Conservation (phyloP, 2,329 filamentous ascomycete genomes). For the Colletotrichum sp. region DNA sequence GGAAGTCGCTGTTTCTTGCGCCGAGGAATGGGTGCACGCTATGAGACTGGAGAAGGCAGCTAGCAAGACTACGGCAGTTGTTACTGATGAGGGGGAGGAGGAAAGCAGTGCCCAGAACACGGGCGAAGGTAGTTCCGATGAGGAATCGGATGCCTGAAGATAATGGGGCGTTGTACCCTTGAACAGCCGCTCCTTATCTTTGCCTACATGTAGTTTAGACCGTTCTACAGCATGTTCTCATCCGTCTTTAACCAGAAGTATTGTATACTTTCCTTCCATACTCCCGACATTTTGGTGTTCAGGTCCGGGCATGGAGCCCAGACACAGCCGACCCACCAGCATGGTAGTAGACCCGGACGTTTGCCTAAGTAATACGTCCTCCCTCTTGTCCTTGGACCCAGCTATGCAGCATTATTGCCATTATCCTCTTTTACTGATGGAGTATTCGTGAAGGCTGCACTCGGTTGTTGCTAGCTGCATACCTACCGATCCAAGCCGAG, state of each 20-base stretch:
- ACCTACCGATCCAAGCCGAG: no score
- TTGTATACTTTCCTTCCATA: accelerated
- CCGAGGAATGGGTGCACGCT: not conserved
- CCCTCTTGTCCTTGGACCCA: no score
- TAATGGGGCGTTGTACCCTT: not conserved
- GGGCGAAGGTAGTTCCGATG: not conserved
- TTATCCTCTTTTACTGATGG: accelerated
- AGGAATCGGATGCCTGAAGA: not conserved
- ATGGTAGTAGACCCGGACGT: no score
- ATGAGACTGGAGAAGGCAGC: not conserved
- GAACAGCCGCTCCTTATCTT: not conserved
- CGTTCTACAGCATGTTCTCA: not conserved
- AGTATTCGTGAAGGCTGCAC: no score
- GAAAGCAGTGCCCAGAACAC: not conserved
- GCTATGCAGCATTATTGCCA: accelerated
- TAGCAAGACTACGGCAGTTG: not conserved
- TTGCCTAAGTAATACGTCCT: no score
- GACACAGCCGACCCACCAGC: no score
- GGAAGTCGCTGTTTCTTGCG: not conserved
- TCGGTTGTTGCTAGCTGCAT: no score
- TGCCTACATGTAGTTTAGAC: not conserved
- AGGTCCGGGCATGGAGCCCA: no score
- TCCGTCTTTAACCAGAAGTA: not conserved
- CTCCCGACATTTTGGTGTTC: not conserved
- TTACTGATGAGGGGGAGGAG: not conserved